phyloP scores from a whole-genome alignment of 441 rosid species.

The California macrophylla region DNA sequence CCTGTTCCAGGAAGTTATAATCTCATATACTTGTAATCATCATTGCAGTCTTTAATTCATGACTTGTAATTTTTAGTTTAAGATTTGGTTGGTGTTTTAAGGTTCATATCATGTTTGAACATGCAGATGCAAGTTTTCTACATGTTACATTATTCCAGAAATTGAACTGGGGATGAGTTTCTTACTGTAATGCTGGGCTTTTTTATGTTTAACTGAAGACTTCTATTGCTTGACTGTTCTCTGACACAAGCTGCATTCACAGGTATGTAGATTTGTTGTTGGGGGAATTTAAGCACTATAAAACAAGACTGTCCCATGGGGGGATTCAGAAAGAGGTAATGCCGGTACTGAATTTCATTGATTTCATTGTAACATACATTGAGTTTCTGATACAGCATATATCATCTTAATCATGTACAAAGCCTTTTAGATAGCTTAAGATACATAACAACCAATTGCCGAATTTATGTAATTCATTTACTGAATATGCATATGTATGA shows the following conservation, averaged over 20 bases:
- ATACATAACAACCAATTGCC: neutral
- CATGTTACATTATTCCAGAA: neutral
- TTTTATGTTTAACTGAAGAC: neutral
- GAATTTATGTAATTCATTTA: neutral
- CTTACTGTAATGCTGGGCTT: neutral
- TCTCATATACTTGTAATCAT: neutral
- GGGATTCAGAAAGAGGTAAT: conserved; percentile 83
- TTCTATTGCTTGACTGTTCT: conserved; percentile 1
- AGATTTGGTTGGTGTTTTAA: neutral
- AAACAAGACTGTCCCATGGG: conserved; percentile 86
- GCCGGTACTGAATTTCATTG: neutral
- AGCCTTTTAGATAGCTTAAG: neutral
- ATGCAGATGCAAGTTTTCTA: neutral
- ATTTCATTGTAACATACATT: neutral
- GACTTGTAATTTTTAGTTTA: neutral
- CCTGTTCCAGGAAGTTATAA: too few relatives aligned
- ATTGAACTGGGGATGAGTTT: neutral
- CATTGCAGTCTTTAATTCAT: neutral
- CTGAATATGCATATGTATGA: neutral
- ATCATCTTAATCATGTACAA: neutral
- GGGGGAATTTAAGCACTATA: conserved; percentile 92
- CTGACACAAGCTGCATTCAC: conserved; percentile 17
- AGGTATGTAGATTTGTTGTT: conserved; percentile 92
- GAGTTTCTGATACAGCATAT: neutral
- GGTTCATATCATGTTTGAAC: neutral